These are phyloP conservation scores for Neopestalotiopsis rosae DNA, from an alignment of 2,329 filamentous ascomycete genomes.

Conservation along the genomic window DNA sequence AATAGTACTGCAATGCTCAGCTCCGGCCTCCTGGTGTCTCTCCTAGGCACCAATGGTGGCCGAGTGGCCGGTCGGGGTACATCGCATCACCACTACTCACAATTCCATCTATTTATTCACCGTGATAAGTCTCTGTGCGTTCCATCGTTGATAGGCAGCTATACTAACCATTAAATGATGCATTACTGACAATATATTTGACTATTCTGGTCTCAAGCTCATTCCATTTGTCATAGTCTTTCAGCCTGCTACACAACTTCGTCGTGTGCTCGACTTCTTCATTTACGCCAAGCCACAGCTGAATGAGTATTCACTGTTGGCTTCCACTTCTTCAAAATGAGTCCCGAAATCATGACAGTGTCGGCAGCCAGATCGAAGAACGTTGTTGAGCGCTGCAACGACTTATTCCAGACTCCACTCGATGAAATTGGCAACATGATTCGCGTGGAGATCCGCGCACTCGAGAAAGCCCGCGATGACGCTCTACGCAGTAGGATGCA, in stretches of 20 bases:
- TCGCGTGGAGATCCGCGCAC: not conserved
- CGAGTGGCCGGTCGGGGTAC: not conserved
- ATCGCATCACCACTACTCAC: not conserved
- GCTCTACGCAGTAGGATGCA: not conserved
- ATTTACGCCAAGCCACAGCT: no score
- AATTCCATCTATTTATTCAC: no score
- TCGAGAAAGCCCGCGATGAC: not conserved
- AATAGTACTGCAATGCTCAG: not conserved
- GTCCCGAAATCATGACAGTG: not conserved
- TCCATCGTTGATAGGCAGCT: no score
- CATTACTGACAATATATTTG: no score
- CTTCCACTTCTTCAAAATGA: no score
- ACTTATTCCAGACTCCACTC: not conserved
- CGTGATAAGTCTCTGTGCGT: no score
- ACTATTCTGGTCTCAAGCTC: no score
- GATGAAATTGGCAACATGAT: not conserved
- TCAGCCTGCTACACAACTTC: no score
- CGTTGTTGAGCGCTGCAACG: not conserved
- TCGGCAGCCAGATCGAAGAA: not conserved
- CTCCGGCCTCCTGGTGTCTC: not conserved
- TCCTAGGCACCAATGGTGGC: conserved; percentile 1
- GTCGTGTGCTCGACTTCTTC: no score
- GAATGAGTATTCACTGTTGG: no score
- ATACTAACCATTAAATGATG: no score
- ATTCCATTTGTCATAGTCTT: no score